phyloP scores from a whole-genome alignment of 2,329 filamentous ascomycete species.

The Alternaria angustiovoidea region DNA sequence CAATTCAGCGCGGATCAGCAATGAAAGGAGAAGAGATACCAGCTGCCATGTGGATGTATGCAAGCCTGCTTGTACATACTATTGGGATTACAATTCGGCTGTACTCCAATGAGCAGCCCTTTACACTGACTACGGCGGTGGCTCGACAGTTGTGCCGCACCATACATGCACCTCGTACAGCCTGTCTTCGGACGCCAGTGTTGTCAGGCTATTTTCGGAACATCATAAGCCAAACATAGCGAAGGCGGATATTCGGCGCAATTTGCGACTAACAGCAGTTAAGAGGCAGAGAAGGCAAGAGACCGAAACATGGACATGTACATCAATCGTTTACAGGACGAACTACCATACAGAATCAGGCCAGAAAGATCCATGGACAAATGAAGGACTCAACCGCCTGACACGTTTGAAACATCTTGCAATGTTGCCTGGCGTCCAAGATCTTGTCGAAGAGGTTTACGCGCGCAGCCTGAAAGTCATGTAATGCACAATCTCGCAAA shows the following conservation, averaged over 20 bases:
- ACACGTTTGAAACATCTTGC: constrained; percentile 21
- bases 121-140: neutral
- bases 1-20: neutral
- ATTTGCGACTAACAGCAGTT: neutral
- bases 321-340: neutral
- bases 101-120: neutral
- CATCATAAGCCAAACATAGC: neutral
- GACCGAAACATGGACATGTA: constrained; percentile 10
- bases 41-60: neutral
- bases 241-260: neutral
- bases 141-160: neutral
- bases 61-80: neutral
- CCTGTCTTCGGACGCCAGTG: neutral
- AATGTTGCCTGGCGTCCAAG: constrained; percentile 12
- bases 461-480: neutral
- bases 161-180: neutral
- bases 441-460: constrained; percentile 4
- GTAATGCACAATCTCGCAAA: constrained; percentile 33
- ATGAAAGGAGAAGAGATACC: neutral
- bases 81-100: neutral
- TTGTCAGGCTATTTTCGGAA: neutral
- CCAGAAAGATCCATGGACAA: constrained; percentile 5
- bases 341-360: neutral
- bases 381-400: constrained; percentile 16
- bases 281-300: neutral